phyloP scores from a whole-genome alignment of 768 basidiomycete genomes.

The Russula sp. region DNA sequence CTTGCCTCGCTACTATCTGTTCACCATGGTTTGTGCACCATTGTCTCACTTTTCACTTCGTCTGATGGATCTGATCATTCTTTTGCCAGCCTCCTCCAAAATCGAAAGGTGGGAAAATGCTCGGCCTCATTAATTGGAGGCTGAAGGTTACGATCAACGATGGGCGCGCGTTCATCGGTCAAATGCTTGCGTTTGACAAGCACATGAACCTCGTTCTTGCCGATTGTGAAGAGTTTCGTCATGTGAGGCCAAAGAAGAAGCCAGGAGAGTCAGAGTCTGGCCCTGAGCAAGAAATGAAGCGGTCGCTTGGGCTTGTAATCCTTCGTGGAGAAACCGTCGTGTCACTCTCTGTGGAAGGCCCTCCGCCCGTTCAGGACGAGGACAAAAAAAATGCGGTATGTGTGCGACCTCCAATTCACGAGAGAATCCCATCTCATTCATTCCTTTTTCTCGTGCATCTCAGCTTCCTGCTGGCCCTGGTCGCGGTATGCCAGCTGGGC shows the following conservation, averaged over 20 bases:
- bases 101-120: constrained; percentile 98
- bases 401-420: constrained; percentile 33
- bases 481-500: constrained; percentile 92
- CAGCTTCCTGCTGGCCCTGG: constrained; percentile 89
- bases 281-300: constrained; percentile 90
- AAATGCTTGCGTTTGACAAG: constrained; percentile 99
- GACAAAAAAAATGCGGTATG: constrained; percentile 81
- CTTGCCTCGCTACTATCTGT: constrained; percentile 9
- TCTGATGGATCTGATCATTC: constrained; percentile 6
- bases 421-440: constrained; percentile 14
- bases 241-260: constrained; percentile 91
- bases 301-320: constrained; percentile 94
- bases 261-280: constrained; percentile 67
- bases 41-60: not conserved
- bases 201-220: constrained; percentile 99
- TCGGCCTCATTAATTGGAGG: constrained; percentile 95
- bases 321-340: constrained; percentile 95
- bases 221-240: constrained; percentile 97
- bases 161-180: constrained; percentile 90
- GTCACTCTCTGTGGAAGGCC: constrained; percentile 91
- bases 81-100: constrained; percentile 82
- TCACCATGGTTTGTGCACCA: constrained; percentile 30
- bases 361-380: constrained; percentile 86
- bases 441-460: constrained; percentile 31
- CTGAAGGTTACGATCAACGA: constrained; percentile 97